These are phyloP conservation scores for Lagenaria siceraria DNA, from an alignment of 306 rosid species.

Conservation along the genomic window DNA sequence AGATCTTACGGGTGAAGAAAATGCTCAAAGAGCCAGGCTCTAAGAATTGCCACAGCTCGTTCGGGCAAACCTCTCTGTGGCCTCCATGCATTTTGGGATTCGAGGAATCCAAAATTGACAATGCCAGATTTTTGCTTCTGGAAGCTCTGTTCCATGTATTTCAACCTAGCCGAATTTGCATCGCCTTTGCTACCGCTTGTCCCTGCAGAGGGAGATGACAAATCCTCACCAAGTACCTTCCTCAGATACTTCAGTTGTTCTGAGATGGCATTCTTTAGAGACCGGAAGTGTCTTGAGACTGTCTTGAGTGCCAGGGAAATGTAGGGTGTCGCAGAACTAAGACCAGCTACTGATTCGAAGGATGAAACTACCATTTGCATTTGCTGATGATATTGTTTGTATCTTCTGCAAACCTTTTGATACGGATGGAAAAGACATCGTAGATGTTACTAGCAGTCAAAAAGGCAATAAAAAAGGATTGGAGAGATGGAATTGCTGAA, in stretches of 20 bases:
- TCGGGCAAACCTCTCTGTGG: conserved; percentile 97
- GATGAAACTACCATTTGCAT: conserved; percentile 92
- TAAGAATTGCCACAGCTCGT: conserved; percentile 68
- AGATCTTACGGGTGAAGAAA: conserved; percentile 92
- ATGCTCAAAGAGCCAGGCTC: conserved; percentile 94
- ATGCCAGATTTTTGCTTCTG: conserved; percentile 36
- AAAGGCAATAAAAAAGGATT: not conserved
- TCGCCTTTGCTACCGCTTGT: conserved; percentile 23
- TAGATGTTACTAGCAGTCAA: not conserved
- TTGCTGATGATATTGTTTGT: conserved; percentile 83
- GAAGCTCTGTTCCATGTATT: conserved; percentile 46
- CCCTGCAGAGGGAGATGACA: conserved; percentile 23
- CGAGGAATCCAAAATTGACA: conserved; percentile 29
- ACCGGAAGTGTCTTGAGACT: conserved; percentile 51
- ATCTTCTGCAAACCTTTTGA: conserved; percentile 52
- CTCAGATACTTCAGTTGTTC: conserved; percentile 45
- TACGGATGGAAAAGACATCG: not conserved
- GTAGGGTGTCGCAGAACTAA: conserved; percentile 69
- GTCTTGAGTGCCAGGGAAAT: conserved; percentile 50
- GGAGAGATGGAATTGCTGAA: not conserved
- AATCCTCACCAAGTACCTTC: conserved; percentile 44
- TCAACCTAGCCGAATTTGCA: conserved; percentile 19
- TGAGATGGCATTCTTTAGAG: conserved; percentile 43
- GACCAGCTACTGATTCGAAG: conserved; percentile 79
- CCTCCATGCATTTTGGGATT: conserved; percentile 63